Evolutionary conservation across 805 yeast genomes (phyloP).

Genomic region (Yamadazyma akitaensis): DNA sequence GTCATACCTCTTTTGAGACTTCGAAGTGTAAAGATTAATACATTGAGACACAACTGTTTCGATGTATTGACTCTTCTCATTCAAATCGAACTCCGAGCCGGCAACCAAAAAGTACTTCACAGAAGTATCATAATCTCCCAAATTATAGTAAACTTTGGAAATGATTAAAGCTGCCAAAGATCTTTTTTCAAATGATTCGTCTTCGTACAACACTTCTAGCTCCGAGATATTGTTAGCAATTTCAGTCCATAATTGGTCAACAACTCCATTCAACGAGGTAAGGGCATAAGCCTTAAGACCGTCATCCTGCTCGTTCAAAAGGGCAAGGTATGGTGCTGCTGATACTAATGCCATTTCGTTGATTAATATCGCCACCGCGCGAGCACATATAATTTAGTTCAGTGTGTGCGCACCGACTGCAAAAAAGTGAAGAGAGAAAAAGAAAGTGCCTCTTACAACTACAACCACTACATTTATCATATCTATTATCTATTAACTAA

Average conservation of each 20-base stretch:
- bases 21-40: conserved; percentile 72
- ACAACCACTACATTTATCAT: not conserved
- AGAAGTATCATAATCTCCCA: conserved; percentile 90
- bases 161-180: conserved; percentile 87
- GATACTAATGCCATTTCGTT: conserved; percentile 60
- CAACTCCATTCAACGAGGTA: conserved; percentile 72
- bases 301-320: conserved; percentile 78
- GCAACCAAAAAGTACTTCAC: conserved; percentile 87
- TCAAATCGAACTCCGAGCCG: conserved; percentile 71
- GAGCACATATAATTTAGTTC: not conserved
- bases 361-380: conserved; percentile 10
- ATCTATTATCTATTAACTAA: conserved; percentile 28
- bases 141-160: conserved; percentile 83
- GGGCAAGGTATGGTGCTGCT: conserved; percentile 90
- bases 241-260: conserved; percentile 96
- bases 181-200: conserved; percentile 69
- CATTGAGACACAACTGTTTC: conserved; percentile 94
- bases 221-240: conserved; percentile 85
- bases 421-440: no score
- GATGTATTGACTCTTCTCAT: conserved; percentile 76
- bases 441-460: no score
- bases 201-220: conserved; percentile 90
- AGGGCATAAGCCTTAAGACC: conserved; percentile 81
- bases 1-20: conserved; percentile 47
- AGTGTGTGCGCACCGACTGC: not conserved